Evolutionary conservation across 2,329 filamentous ascomycete species (phyloP), one percentile per base, ranked within the genome.

Genomic region (Colletotrichum agaves): DNA sequence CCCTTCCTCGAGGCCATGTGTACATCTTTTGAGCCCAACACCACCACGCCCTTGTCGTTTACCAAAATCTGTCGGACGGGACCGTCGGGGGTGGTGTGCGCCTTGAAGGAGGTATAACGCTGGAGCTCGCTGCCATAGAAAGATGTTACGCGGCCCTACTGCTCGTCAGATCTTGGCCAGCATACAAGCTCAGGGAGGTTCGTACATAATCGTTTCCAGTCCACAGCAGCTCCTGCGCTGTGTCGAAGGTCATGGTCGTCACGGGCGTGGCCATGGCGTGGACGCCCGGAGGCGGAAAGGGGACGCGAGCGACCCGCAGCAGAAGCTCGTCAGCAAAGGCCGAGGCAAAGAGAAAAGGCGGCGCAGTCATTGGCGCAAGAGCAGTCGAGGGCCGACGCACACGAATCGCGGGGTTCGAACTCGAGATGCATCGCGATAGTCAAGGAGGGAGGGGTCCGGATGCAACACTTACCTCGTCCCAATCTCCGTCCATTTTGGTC

Each of bases 1-100:
- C 96, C 96, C 70, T 93, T 88, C 61, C 96, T 88, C 68, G 88
- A 86, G n/a, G 94, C 90, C 85, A 98, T 93, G 80, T 99, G 96
- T 12, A 98, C 85, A 77, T 94, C 93, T 71, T 89, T 90, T 39
- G 91, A 85, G 4, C 94, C 93, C 57, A 99, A 80, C n/a, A 90
- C 92, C 60, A 99, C 87, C 46, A 99, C 88, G 19, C 97, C 96
- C 76, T 91, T 93, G 70, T 98, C 93, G 76, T 95, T 95, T 77
- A 98, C 92, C 33, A 98, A 85, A 49, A 99, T 88, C 76, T 98
- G 95, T 70, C 92, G 91, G 44, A 99, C 91, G 3, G 90, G 84
- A 23, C 94, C 93, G 78, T 97, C 93, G 70, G 87, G 80, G 5
- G 86, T 83, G 2, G 85, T 83, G 78, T 97, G 94, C 46, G 91